phyloP scores from a whole-genome alignment of 78 protist genomes.

The Dictyostelium purpureum region DNA sequence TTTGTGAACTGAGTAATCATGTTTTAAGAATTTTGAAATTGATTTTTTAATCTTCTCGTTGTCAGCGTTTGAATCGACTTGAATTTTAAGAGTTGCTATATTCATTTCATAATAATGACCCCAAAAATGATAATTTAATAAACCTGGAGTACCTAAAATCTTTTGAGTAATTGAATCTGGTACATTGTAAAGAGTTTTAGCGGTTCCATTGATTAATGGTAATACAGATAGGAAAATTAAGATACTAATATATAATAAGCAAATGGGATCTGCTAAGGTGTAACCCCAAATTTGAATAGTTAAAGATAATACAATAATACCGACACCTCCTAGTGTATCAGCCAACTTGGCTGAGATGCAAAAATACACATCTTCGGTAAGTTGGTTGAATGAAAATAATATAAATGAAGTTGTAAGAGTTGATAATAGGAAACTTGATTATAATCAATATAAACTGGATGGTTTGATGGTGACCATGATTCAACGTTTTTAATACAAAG shows the following conservation, averaged over 20 bases:
- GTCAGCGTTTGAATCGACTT: neutral
- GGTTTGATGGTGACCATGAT: neutral
- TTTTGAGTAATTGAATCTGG: slow-evolving; percentile 70
- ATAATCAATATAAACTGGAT: neutral
- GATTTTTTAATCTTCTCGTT: neutral
- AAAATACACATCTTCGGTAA: slow-evolving; percentile 83
- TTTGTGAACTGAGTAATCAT: neutral
- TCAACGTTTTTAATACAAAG: neutral
- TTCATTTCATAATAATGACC: slow-evolving; percentile 37
- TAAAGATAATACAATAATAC: slow-evolving; percentile 93
- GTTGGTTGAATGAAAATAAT: neutral
- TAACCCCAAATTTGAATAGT: slow-evolving; percentile 87
- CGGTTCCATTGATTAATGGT: slow-evolving; percentile 87
- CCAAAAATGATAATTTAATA: slow-evolving; percentile 46
- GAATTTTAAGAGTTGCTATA: slow-evolving; percentile 14
- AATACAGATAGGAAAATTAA: slow-evolving; percentile 88
- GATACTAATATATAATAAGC: slow-evolving; percentile 89
- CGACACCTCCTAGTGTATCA: slow-evolving; percentile 97
- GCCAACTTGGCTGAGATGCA: slow-evolving; percentile 98
- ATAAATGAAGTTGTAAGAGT: neutral
- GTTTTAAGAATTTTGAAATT: slow-evolving; percentile 1
- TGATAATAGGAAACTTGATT: neutral
- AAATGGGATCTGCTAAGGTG: slow-evolving; percentile 94
- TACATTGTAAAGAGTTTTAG: slow-evolving; percentile 80
- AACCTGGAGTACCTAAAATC: slow-evolving; percentile 16